These are phyloP conservation scores for Cyclotella sp. DNA, from an alignment of 108 stramenopile genomes.

Conservation along the genomic window DNA sequence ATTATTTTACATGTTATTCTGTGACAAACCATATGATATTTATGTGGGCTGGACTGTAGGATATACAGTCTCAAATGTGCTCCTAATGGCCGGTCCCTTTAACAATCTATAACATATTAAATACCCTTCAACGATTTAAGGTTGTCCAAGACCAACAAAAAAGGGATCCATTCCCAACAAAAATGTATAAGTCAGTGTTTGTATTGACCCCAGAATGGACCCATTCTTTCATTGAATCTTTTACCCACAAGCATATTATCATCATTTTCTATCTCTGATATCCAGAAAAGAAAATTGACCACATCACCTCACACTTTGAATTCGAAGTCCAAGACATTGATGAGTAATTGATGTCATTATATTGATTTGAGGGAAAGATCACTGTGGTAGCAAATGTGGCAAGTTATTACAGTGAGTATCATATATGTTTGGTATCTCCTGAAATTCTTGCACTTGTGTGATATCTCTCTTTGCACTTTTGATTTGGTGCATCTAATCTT, in stretches of 20 bases:
- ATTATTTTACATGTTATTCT: no score
- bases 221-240: not conserved
- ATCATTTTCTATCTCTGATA: slow-evolving; percentile 3
- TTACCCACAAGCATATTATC: not conserved
- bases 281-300: slow-evolving; percentile 57
- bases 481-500: not conserved
- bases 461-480: not conserved
- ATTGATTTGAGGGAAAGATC: slow-evolving; percentile 70
- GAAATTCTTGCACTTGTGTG: not conserved
- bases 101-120: no score
- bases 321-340: slow-evolving; percentile 80
- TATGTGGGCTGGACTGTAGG: no score
- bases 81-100: no score
- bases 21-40: no score
- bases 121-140: no score
- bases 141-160: no score
- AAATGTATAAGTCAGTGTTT: no score
- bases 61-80: no score
- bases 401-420: slow-evolving; percentile 65
- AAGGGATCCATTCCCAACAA: no score
- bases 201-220: not conserved
- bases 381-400: slow-evolving; percentile 86
- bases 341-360: slow-evolving; percentile 62
- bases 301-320: slow-evolving; percentile 78
- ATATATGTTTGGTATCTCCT: not conserved